Evolutionary conservation across 495 filamentous ascomycete genomes (phyloP), one percentile per base, ranked within the genome.

Genomic region (Penicillium silybi): DNA sequence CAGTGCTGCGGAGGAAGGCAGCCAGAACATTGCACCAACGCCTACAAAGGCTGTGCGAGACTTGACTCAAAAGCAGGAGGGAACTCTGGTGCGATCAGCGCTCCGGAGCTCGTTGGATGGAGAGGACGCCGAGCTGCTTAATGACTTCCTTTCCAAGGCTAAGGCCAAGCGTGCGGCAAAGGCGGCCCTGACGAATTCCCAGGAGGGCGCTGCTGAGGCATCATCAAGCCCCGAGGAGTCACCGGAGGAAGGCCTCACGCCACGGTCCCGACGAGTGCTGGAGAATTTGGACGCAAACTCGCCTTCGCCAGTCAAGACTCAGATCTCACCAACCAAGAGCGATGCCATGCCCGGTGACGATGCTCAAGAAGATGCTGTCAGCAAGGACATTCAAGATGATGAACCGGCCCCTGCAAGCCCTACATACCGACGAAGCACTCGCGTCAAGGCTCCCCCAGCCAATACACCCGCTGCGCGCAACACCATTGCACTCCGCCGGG

Each of bases 101-200:
- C 57, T 74, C 6, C 64, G 70, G 44, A 75, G 69, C 58, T 72
- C 72, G 17, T 54, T 74, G n/a, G 71, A 71, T 45, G 72, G 77
- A 53, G 79, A 82, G 44, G 81, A 85, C 66, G 80, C 81, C 2
- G 80, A 68, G 42, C 56, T 85, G 18, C 72, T 86, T 20, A 82
- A 81, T 54, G 77, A 80, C 44, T 86, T 85, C 58, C 66, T 86
- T 26, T 80, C 73, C 48, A 80, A 77, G 41, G 81, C 82, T 15
- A 78, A 79, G 48, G 78, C 81, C 9, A 85, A 75, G 57, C 82
- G 81, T 54, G 79, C 76, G 25, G 80, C 73, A 54, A 80, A 79
- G 56, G 63, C 65, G 13, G 58, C 65, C 11, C 62, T 61, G 19
- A 65, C 68, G 8, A 47, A 40, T 20, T 44, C 65, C 4, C 54